phyloP scores from a whole-genome alignment of 225 moss, liverwort and hornwort genomes.

The Rhytidiadelphus loreus region DNA sequence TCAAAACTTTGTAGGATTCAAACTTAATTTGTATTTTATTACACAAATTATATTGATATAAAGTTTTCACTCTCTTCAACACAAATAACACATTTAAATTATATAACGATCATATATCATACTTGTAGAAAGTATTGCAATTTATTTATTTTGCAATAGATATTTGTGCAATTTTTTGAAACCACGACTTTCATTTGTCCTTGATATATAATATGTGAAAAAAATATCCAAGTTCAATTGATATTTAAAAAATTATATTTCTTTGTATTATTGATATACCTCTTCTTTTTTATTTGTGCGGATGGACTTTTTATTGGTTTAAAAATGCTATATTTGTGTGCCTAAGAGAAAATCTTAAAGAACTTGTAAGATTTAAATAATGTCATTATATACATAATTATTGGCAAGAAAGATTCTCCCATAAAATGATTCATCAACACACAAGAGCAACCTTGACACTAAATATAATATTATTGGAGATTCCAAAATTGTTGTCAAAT shows the following conservation, averaged over 20 bases:
- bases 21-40: not conserved
- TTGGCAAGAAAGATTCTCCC: not conserved
- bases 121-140: not conserved
- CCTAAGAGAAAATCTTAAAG: not conserved
- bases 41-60: not conserved
- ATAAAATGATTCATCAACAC: not conserved
- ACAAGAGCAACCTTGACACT: not conserved
- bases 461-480: not conserved
- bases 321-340: no score
- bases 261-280: not conserved
- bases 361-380: no score
- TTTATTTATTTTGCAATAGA: not conserved
- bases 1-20: not conserved
- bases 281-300: not conserved
- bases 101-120: not conserved
- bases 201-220: not conserved
- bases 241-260: not conserved
- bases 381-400: not conserved
- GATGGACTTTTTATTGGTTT: not conserved
- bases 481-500: not conserved
- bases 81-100: not conserved
- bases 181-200: rapidly evolving
- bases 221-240: not conserved
- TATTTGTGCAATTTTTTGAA: not conserved
- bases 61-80: no score